A percentile compares a stretch with the other conserved stretches of the same genome.
Evolutionary conservation across 257 asterid genomes (phyloP).

Genomic region (Fraxinus excelsior): DNA sequence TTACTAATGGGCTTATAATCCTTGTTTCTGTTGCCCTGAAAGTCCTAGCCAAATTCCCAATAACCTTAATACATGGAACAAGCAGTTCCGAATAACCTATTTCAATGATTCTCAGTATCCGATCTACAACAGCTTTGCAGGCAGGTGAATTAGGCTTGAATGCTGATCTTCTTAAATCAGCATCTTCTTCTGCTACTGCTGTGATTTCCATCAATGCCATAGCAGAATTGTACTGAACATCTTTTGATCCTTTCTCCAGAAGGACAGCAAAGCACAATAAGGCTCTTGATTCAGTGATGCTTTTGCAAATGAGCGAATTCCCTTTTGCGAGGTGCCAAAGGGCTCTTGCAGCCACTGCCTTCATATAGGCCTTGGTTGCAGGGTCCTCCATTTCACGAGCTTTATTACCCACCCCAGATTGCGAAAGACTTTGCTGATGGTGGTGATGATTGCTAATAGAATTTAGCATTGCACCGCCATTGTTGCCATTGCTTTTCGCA

Average conservation of each 20-base stretch:
- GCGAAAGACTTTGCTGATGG: constrained; percentile 39
- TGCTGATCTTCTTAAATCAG: constrained; percentile 46
- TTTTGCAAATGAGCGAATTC: constrained; percentile 69
- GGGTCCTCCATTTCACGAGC: constrained; percentile 83
- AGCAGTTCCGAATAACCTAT: constrained; percentile 34
- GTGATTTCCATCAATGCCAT: constrained; percentile 73
- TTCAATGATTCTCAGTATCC: constrained; percentile 34
- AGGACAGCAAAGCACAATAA: constrained; percentile 70
- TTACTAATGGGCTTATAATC: constrained; percentile 47
- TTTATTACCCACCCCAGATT: constrained; percentile 45
- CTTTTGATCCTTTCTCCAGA: constrained; percentile 64
- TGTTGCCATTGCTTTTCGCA: constrained; percentile 25
- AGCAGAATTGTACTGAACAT: constrained; percentile 68
- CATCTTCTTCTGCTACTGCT: constrained; percentile 41
- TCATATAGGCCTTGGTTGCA: constrained; percentile 59
- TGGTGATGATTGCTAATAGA: constrained; percentile 2
- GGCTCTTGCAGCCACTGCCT: constrained; percentile 88
- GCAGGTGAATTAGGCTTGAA: constrained; percentile 52
- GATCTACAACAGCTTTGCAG: constrained; percentile 50
- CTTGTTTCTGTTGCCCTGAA: constrained; percentile 48
- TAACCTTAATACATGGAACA: constrained; percentile 39
- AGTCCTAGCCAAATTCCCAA: constrained; percentile 49
- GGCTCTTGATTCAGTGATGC: constrained; percentile 84
- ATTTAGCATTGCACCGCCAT: constrained; percentile 9
- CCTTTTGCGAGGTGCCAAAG: constrained; percentile 71